Evolutionary conservation across 2,329 filamentous ascomycete genomes (phyloP), one percentile per base, ranked within the genome.

Genomic region (Ceratocystis papillata): DNA sequence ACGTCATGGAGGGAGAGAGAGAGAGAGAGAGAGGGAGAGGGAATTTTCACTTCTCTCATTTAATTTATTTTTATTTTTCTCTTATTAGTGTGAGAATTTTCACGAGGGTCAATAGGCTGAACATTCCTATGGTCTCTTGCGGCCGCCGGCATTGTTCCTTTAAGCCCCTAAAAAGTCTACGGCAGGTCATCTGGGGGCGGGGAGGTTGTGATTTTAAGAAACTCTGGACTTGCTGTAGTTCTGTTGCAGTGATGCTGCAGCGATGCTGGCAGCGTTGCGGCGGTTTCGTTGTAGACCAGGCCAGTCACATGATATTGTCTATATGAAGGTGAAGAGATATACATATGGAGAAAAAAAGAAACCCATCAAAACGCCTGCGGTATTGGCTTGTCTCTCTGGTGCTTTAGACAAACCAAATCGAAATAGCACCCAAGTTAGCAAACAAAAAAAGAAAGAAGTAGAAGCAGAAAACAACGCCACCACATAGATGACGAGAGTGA

Each of bases 291-390:
- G 37, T 41, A 15, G 10, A 41, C 37, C 37, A 15, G 37, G 5
- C 20, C 60, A 62, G 44, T 15, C 28, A 46, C 60, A 44, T 44
- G 60, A 62, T 46, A 44, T 62, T 62, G 33, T 30, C 57, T 61
- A 61, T 33, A 41, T 25, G 37, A 15, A 41, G 37, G 10, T 41
- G 12, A 41, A 41, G 15, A 41, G 37, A 30, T 62, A 20, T 62
- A 44, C 28, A 20, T 44, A 62, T 17, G 28, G 17, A 46, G 33
- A 22, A 62, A 25, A 28, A 61, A 61, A 30, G n/a, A 15, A 46
- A 62, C 33, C 17, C 37, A 41, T 41, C 37, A 62, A 28, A 57
- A 57, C 53, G 53, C 53, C 53, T 30, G 12, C 22, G 12, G 17
- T 57, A 15, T 15, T 25, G 44, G 20, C 44, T 22, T 62, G 41